phyloP scores from a whole-genome alignment of 257 asterid genomes.

The Fraxinus cuspidata region DNA sequence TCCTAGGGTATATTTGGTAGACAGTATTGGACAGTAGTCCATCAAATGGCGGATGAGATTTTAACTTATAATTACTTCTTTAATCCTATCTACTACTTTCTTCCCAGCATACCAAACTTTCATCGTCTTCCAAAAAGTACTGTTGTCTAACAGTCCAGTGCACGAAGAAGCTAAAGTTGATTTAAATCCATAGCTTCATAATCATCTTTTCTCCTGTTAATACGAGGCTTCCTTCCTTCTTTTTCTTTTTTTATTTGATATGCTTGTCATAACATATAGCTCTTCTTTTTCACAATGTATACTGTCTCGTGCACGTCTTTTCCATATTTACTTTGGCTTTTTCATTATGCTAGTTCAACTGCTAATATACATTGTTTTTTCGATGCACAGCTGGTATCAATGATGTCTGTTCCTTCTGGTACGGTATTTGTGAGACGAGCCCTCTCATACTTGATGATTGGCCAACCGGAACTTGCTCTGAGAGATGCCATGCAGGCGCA shows the following conservation, averaged over 20 bases:
- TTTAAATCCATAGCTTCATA: neutral
- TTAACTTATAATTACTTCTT: neutral
- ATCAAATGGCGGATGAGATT: neutral
- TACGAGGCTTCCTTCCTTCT: neutral
- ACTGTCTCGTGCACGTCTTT: too few relatives aligned
- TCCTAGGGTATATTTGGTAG: neutral
- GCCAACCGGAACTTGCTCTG: conserved; percentile 74
- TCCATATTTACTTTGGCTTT: neutral
- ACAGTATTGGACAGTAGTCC: neutral
- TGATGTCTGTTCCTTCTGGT: conserved; percentile 93
- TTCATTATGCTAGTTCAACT: neutral
- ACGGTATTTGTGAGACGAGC: conserved; percentile 94
- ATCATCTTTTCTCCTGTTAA: neutral
- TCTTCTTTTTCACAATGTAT: neutral
- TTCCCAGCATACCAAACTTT: neutral
- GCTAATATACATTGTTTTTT: neutral
- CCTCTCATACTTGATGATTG: conserved; percentile 80
- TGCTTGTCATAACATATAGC: neutral
- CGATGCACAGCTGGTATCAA: conserved; percentile 66
- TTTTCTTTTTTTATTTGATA: too few relatives aligned
- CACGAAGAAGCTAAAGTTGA: neutral
- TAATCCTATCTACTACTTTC: neutral
- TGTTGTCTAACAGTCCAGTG: neutral
- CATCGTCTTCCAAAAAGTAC: neutral
- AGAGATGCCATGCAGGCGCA: conserved; percentile 98